Base-by-base conservation (phyloP, 1,139 yeast genomes). In the Suhomyces choctaworum region DNA sequence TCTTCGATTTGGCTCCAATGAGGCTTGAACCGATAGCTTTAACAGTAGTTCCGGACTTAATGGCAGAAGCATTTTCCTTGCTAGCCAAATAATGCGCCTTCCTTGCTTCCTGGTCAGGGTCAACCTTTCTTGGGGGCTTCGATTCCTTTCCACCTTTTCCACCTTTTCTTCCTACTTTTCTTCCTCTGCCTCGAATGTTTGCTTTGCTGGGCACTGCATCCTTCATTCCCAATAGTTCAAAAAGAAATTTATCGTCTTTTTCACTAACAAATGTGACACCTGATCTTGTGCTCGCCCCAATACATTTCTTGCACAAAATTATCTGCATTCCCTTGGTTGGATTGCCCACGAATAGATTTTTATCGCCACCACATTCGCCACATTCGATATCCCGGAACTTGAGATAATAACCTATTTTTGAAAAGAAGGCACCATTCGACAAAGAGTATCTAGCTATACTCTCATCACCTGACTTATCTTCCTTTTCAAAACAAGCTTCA, bases 371-470 rank as follows among this genome's bases (percentile, higher is more conserved):
- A 58, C 83, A 78, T 9, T 54, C 39, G 2, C 47, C 41, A 54
- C 84, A 79, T 34, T 59, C 63, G 26, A 77, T 59, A 45, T 76
- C 80, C 53, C 82, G 58, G 30, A 76, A 73, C 32, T 60, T 66
- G 41, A 59, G 58, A 48, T 77, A 79, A 34, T 66, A 73, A 2
- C 64, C 64, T 44, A 77, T 58, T 46, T 66, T 75, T 39, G 58
- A 58, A 48, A 80, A 65, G 14, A 79, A 58, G 0, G 82, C 72
- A 2, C 83, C 84, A 47, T 78, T 79, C 3, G 72, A 60, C 7
- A 76, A 52, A 3, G 78, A 62, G 42, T 78, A 77, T 38, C 67
- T 72, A 2, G 79, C 74, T 1, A 75, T 63, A 0, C 80, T 73
- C 25, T 70, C 76, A 2, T 39, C 55, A 0, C 80, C 73, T 31